These are phyloP conservation scores for Penicillium sp. DNA, from an alignment of 2,329 filamentous ascomycete species.

Conservation along the genomic window DNA sequence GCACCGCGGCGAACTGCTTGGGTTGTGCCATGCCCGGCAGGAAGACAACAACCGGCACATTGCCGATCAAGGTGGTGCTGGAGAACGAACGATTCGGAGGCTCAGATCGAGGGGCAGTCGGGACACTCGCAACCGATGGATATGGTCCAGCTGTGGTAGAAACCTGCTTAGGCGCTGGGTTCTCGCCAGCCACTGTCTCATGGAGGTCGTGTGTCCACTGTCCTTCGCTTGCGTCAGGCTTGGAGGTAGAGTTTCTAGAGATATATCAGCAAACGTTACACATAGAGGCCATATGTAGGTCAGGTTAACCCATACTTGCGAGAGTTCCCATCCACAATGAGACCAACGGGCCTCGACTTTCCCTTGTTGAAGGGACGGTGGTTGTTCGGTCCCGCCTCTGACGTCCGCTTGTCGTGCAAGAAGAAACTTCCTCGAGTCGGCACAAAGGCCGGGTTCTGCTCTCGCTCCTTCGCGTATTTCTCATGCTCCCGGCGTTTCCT, in stretches of 20 bases:
- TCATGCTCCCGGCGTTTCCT: conserved; percentile 84
- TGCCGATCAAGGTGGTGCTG: conserved; percentile 81
- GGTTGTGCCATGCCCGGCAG: conserved; percentile 77
- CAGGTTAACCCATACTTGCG: conserved; percentile 46
- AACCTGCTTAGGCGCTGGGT: conserved; percentile 41
- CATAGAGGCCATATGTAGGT: background rate
- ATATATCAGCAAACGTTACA: conserved; percentile 34
- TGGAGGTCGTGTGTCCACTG: conserved; percentile 97
- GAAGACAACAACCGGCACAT: conserved; percentile 81
- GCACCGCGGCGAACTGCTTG: conserved; percentile 73
- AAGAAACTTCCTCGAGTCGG: conserved; percentile 95
- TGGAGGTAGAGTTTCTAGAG: conserved; percentile 46
- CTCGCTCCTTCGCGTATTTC: conserved; percentile 84
- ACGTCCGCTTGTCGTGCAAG: conserved; percentile 90
- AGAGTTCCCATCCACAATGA: conserved; percentile 52
- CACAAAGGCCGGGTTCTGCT: conserved; percentile 90
- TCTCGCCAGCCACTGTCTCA: conserved; percentile 62
- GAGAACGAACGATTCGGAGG: conserved; percentile 80
- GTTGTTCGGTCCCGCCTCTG: conserved; percentile 76
- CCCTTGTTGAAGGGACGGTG: conserved; percentile 64
- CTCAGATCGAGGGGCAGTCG: conserved; percentile 60
- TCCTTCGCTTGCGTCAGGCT: conserved; percentile 65
- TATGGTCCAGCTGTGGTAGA: conserved; percentile 38
- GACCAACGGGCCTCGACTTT: conserved; percentile 63
- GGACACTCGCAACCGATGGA: conserved; percentile 44